Conservation (phyloP, 306 rosid genomes). For the Lathyrus oleraceus region DNA sequence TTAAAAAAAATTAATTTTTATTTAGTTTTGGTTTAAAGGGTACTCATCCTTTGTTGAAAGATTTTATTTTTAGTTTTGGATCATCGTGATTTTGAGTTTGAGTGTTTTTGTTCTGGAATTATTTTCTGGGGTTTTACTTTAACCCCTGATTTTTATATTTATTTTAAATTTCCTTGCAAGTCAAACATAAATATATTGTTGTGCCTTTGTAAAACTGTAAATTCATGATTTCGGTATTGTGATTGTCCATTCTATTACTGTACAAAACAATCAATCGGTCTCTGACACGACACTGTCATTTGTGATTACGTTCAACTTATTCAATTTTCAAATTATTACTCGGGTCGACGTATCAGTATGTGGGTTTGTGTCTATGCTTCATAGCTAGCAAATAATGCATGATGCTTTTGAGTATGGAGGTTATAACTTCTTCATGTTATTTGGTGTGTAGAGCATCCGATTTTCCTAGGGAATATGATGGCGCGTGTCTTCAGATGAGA, state of each 20-base stretch:
- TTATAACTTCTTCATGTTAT: constrained; percentile 19
- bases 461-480: constrained; percentile 84
- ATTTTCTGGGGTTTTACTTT: constrained; percentile 35
- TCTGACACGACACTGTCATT: no score
- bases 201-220: background rate
- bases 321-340: no score
- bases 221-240: constrained; percentile 11
- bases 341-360: no score
- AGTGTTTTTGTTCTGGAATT: background rate
- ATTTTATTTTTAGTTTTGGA: background rate
- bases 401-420: background rate
- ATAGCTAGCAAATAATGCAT: background rate
- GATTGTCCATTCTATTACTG: background rate
- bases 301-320: no score
- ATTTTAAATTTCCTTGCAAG: background rate
- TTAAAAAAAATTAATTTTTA: background rate
- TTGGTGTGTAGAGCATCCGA: constrained; percentile 76
- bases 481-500: constrained; percentile 98
- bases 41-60: background rate
- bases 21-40: background rate
- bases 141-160: constrained; percentile 22
- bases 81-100: constrained; percentile 19
- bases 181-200: constrained; percentile 15
- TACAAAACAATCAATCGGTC: background rate
- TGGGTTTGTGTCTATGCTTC: background rate